Percentiles rank a stretch among this genome's conserved stretches.
Conservation (phyloP, 2,329 filamentous ascomycete species). For the Dactylellina parvicollis region DNA sequence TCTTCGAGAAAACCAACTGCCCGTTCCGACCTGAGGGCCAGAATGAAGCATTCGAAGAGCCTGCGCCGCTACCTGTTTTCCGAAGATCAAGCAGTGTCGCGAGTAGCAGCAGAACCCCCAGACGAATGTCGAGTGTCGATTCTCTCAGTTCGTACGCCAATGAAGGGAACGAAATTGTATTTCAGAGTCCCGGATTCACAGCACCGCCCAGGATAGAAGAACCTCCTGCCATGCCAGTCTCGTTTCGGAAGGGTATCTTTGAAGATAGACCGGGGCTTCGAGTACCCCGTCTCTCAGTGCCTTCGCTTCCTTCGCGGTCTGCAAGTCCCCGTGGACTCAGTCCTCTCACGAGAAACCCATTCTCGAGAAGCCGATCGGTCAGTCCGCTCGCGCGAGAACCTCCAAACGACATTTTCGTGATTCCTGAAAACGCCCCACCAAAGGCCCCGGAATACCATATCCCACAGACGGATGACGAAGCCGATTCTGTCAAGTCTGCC, state of each 20-base stretch:
- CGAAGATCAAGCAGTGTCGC: constrained; percentile 42
- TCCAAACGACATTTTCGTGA: constrained; percentile 21
- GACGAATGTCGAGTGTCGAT: constrained; percentile 21
- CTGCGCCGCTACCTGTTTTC: constrained; percentile 46
- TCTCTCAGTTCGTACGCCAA: constrained; percentile 4
- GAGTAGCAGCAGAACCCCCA: constrained; percentile 4
- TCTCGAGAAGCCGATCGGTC: constrained; percentile 17
- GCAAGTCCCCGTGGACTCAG: constrained; percentile 17
- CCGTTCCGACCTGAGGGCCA: constrained; percentile 37
- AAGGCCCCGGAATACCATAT: background rate
- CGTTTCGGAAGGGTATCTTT: constrained; percentile 34
- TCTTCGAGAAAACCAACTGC: constrained; percentile 50
- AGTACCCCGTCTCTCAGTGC: constrained; percentile 32
- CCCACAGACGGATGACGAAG: constrained; percentile 27
- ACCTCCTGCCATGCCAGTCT: constrained; percentile 21
- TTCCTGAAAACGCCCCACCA: constrained; percentile 10
- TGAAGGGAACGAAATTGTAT: constrained; percentile 8
- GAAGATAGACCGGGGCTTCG: constrained; percentile 29
- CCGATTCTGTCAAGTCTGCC: constrained; percentile 2
- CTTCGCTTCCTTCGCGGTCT: constrained; percentile 6
- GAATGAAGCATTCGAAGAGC: constrained; percentile 29
- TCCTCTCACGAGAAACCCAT: constrained; percentile 9
- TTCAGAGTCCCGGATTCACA: constrained; percentile 4
- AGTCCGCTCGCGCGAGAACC: constrained; percentile 29
- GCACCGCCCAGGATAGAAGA: constrained; percentile 6